Evolutionary conservation across 768 basidiomycete species (phyloP), one percentile per base, ranked within the genome.

Genomic region (Russula vinacea): DNA sequence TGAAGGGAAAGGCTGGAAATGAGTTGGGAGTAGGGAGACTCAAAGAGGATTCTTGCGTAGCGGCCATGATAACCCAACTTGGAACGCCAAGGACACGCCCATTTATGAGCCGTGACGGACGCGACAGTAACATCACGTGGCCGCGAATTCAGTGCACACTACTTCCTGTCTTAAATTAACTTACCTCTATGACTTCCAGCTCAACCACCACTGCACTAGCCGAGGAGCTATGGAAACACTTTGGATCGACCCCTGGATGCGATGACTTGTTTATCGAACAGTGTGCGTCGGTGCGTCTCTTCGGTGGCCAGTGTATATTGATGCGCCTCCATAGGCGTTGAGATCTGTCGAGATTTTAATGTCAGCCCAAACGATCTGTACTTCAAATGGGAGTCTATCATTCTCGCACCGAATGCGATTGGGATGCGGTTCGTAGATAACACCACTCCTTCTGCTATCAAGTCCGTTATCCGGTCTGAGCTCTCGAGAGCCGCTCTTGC

Each of bases 1-100:
- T 78, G 71, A 89, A 97, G 0, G 95, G 95, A 71, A 98, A 98
- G 2, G 84, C 84, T 10, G 86, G 79, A 72, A 97, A 97, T 1
- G 70, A 69, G 1, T 74, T 70, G 0, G 94, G 94, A 0, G 88
- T 88, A 1, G 84, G 75, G 5, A 96, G 75, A 2, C 64, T 60
- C 24, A 78, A 70, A 13, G 70, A 62, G 17, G 53, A 54, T 19
- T 58, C 52, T 42, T 49, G 37, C 24, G 33, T 14, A 33, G 19
- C 11, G 19, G 19, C 56, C 56, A 47, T 45, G 24, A 50, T 26
- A 17, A 14, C 14, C 44, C 11, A 19, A 45, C 19, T n/a, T 2
- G n/a, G 6, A n/a, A 45, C 42, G 3, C 42, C 6, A 7, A 3
- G n/a, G 45, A 49, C 45, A 24, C 47, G 5, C 9, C 9, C n/a